Percentiles rank a stretch among this genome's conserved stretches.
phyloP scores from a whole-genome alignment of 768 basidiomycete genomes.

The Gautieria morchelliformis region DNA sequence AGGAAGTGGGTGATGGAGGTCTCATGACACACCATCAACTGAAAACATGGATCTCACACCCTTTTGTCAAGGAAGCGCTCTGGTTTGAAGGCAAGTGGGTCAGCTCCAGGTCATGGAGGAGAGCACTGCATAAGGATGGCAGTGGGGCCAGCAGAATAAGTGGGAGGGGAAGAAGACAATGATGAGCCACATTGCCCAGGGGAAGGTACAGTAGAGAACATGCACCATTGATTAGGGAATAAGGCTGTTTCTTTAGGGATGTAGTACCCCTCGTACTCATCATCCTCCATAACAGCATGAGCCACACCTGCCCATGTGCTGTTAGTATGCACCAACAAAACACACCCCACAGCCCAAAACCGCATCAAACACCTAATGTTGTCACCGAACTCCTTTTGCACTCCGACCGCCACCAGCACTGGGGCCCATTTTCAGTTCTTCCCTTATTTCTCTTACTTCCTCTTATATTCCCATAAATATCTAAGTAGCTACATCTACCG shows the following conservation, averaged over 20 bases:
- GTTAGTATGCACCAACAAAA: no score
- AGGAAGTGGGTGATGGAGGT: no score
- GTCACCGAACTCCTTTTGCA: constrained; percentile 12
- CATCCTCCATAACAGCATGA: constrained; percentile 26
- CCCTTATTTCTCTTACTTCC: no score
- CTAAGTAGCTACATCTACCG: no score
- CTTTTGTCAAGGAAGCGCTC: constrained; percentile 23
- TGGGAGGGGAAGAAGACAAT: no score
- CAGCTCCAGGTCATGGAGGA: constrained; percentile 31
- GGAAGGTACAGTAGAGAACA: background rate
- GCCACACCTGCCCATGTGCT: constrained; percentile 19
- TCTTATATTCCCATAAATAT: no score
- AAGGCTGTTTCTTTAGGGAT: constrained; percentile 30
- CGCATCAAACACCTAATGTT: background rate
- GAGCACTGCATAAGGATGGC: constrained; percentile 1
- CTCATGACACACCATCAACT: background rate
- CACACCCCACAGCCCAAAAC: no score
- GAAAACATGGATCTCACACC: background rate
- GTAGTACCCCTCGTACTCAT: constrained; percentile 27
- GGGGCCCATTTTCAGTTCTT: no score
- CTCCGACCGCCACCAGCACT: no score
- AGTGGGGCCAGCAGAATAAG: no score
- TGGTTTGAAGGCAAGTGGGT: constrained; percentile 25
- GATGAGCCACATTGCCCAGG: no score
- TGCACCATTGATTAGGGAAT: constrained; percentile 26